phyloP scores from a whole-genome alignment of 2,329 filamentous ascomycete species.

The Aspergillus sp. region DNA sequence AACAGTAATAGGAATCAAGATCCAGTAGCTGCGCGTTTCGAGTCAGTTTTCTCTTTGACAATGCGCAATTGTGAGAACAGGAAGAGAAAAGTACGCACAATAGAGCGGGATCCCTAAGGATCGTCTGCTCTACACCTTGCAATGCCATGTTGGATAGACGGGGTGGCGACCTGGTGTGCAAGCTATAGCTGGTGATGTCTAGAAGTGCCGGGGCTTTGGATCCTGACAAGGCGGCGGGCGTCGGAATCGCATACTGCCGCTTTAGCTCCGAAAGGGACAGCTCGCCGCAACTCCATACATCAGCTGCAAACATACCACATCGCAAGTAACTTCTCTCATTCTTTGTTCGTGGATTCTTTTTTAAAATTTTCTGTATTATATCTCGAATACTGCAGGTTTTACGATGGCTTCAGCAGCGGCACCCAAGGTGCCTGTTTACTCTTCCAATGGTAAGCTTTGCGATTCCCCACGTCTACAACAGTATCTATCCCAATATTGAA shows the following conservation, averaged over 20 bases:
- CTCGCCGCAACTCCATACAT: conserved; percentile 32
- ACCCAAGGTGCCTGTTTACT: conserved; percentile 47
- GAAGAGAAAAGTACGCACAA: conserved; percentile 66
- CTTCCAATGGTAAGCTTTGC: conserved; percentile 40
- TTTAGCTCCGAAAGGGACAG: conserved; percentile 34
- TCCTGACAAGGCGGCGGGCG: conserved; percentile 15
- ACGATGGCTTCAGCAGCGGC: conserved; percentile 30
- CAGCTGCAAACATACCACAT: not conserved
- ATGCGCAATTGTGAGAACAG: not conserved
- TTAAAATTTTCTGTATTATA: not conserved
- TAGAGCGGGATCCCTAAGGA: conserved; percentile 95
- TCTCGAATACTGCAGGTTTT: not conserved
- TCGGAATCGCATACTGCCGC: conserved; percentile 14
- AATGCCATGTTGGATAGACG: conserved; percentile 64
- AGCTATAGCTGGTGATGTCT: not conserved
- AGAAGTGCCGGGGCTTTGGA: conserved; percentile 1
- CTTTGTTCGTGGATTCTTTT: not conserved
- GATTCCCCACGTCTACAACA: not conserved
- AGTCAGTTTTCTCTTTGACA: not conserved
- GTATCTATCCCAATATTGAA: not conserved
- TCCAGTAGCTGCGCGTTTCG: conserved; percentile 78
- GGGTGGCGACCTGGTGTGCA: not conserved
- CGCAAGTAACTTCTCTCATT: not conserved
- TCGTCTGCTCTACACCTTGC: conserved; percentile 82
- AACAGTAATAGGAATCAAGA: conserved; percentile 92